Percentiles rank a stretch among this genome's conserved stretches.
Conservation (phyloP, 140 eudicot species). For the Stevia rebaudiana region DNA sequence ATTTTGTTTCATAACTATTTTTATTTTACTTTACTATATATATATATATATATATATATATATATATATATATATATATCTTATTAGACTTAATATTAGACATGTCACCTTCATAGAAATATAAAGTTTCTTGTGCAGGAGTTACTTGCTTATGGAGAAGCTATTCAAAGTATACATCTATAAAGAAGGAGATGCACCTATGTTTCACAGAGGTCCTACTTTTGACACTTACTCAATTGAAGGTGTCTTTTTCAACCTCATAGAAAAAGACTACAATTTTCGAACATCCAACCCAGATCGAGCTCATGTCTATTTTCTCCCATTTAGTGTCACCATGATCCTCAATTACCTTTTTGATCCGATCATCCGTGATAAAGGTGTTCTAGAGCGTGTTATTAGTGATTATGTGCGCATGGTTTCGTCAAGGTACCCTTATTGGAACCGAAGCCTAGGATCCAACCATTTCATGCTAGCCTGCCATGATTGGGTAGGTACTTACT, state of each 20-base stretch:
- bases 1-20: background rate
- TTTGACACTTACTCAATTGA: slow-evolving; percentile 73
- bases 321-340: slow-evolving; percentile 76
- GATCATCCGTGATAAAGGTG: slow-evolving; percentile 50
- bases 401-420: slow-evolving; percentile 66
- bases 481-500: slow-evolving; percentile 73
- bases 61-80: too few species aligned
- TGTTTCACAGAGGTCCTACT: slow-evolving; percentile 79
- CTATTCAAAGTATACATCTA: slow-evolving; percentile 69
- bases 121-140: slow-evolving; percentile 35
- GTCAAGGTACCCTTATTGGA: slow-evolving; percentile 70
- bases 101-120: background rate
- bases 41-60: too few species aligned
- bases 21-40: background rate
- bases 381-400: slow-evolving; percentile 48
- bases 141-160: slow-evolving; percentile 77
- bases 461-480: slow-evolving; percentile 98
- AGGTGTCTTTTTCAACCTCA: slow-evolving; percentile 57
- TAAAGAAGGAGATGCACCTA: slow-evolving; percentile 83
- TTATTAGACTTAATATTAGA: background rate
- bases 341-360: slow-evolving; percentile 59
- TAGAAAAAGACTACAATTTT: slow-evolving; percentile 40
- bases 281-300: slow-evolving; percentile 48
- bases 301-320: slow-evolving; percentile 82
- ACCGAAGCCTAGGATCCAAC: slow-evolving; percentile 82